Evolutionary conservation across 1,284 basidiomycete genomes (phyloP), one percentile per base, ranked within the genome.

Genomic region (Irpex lacteus): DNA sequence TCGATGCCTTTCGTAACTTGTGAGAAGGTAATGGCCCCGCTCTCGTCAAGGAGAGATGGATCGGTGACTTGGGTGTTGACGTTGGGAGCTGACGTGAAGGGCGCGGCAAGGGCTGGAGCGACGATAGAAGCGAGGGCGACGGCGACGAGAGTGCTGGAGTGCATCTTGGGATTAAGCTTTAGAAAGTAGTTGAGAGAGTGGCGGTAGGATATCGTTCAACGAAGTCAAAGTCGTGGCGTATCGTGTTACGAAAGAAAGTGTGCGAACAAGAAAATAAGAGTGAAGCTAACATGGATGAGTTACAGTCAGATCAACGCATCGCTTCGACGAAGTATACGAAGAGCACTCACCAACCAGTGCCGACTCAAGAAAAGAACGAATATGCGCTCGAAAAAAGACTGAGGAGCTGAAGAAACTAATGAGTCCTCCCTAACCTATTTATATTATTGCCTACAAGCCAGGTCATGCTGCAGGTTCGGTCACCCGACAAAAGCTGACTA

Each of bases 321-420:
- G 44, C 6, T 21, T 34, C 15, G 2, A 60, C 26, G 19, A 26
- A 15, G 18, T 15, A 44, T 44, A 19, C 6, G 61, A 47, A 53
- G 50, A 53, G 2, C 18, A 62, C 61, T 62, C 55, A 62, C 61
- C 61, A 62, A 62, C 61, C 61, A 62, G 61, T 58, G 61, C 61
- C 32, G 5, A 18, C 18, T 19, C 50, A 53, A 62, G 53, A 56
- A n/a, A 36, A 62, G 53, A 62, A 36, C 18, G 56, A 62, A 56
- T 44, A 15, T 44, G 40, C 54, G 54, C 61, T 62, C 36, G 40
- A 38, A 38, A 62, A 26, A 36, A 21, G 61, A 62, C 61, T 50
- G 61, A 62, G 61, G 61, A 58, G 54, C 61, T 62, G 61, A 49
- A 40, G 32, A 44, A 32, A 4, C 40, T 7, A 44, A 11, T 4